Evolutionary conservation across 2,329 filamentous ascomycete species (phyloP).

Genomic region (Calonectria honghensis): DNA sequence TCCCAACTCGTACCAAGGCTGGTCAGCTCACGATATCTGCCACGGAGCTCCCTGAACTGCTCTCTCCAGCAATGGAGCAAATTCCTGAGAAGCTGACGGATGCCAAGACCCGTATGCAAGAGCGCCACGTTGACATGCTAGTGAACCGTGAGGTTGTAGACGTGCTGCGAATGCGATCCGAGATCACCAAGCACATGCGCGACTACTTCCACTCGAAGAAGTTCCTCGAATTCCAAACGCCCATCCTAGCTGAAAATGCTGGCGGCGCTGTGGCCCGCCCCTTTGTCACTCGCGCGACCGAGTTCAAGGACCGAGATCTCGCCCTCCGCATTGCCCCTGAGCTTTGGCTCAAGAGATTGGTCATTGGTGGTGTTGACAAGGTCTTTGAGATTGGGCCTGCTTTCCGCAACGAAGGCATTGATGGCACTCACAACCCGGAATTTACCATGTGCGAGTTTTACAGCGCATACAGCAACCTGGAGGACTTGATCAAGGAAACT

Average conservation of each 20-base stretch:
- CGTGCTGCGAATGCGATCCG: constrained; percentile 82
- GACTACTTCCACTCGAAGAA: constrained; percentile 81
- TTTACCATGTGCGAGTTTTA: constrained; percentile 99
- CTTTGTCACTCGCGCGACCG: constrained; percentile 87
- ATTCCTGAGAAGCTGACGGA: constrained; percentile 83
- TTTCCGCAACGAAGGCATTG: constrained; percentile 95
- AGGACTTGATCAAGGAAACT: constrained; percentile 84
- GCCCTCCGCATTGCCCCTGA: constrained; percentile 94
- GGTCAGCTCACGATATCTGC: constrained; percentile 86
- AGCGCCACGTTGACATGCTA: constrained; percentile 91
- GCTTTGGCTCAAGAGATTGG: constrained; percentile 93
- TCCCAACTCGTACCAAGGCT: constrained; percentile 79
- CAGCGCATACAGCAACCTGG: constrained; percentile 85
- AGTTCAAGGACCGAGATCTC: constrained; percentile 82
- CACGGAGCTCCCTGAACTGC: constrained; percentile 79
- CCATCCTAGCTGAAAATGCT: constrained; percentile 87
- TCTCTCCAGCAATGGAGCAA: constrained; percentile 87
- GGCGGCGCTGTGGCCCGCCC: constrained; percentile 92
- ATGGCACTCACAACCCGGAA: constrained; percentile 95
- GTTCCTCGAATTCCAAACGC: constrained; percentile 93
- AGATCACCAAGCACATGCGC: constrained; percentile 84
- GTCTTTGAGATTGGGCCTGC: constrained; percentile 95
- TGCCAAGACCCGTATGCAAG: constrained; percentile 82
- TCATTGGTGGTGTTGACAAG: constrained; percentile 90
- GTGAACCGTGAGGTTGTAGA: constrained; percentile 82